phyloP scores from a whole-genome alignment of 2,329 filamentous ascomycete species.

The Ophiocordyceps camponoti-leonardi region DNA sequence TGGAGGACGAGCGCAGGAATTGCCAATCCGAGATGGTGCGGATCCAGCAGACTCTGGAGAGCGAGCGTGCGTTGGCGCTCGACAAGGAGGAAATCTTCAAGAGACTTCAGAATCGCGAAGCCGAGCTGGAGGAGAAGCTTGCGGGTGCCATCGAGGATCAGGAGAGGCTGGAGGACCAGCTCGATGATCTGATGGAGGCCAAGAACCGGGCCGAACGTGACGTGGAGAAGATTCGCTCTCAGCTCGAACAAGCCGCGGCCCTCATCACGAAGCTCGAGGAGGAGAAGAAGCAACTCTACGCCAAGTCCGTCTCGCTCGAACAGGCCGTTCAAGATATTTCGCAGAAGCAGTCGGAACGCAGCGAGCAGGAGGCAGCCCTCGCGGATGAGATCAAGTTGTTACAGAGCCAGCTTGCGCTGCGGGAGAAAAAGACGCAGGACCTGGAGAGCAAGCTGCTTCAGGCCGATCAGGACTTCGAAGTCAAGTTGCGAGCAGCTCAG shows the following conservation, averaged over 20 bases:
- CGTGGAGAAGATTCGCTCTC: constrained; percentile 57
- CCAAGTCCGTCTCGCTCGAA: constrained; percentile 53
- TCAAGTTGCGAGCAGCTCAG: constrained; percentile 60
- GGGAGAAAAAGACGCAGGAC: constrained; percentile 79
- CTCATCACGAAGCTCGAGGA: constrained; percentile 75
- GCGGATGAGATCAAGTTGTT: constrained; percentile 80
- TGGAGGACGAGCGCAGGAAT: constrained; percentile 83
- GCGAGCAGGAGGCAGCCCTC: constrained; percentile 58
- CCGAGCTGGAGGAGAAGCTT: constrained; percentile 83
- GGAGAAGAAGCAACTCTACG: constrained; percentile 62
- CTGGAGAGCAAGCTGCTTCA: constrained; percentile 71
- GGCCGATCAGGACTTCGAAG: constrained; percentile 73
- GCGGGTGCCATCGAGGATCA: constrained; percentile 86
- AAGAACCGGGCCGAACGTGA: constrained; percentile 83
- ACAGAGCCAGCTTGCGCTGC: constrained; percentile 73
- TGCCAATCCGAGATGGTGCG: constrained; percentile 75
- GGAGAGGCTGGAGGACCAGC: constrained; percentile 80
- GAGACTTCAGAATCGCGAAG: constrained; percentile 79
- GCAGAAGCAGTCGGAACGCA: constrained; percentile 52
- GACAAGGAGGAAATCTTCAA: constrained; percentile 99
- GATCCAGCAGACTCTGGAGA: constrained; percentile 87
- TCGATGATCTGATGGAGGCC: constrained; percentile 73
- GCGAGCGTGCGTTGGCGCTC: constrained; percentile 82
- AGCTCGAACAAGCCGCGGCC: constrained; percentile 80
- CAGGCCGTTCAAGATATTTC: constrained; percentile 53